A percentile compares a stretch with the other conserved stretches of the same genome.
These are phyloP conservation scores for Chlorella variabilis DNA, from an alignment of 163 green algal species.

Conservation along the genomic window DNA sequence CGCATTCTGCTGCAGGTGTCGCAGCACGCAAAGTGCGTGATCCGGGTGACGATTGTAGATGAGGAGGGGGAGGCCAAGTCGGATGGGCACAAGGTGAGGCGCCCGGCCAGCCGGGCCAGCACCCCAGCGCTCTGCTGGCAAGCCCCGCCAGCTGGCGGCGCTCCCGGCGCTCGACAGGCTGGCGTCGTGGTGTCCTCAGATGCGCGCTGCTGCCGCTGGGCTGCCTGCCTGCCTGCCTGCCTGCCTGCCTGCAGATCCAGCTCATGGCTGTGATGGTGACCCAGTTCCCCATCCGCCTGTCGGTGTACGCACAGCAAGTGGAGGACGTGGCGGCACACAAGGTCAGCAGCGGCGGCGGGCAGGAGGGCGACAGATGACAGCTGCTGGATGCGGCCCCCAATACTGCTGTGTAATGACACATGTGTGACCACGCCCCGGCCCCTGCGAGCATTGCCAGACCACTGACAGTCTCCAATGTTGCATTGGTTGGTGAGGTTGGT, in stretches of 20 bases:
- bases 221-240: neutral
- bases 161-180: too few species aligned
- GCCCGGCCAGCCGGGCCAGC: neutral
- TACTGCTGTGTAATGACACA: too few species aligned
- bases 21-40: constrained; percentile 12
- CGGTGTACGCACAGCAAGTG: constrained; percentile 29
- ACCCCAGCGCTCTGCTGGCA: too few species aligned
- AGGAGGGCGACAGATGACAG: neutral
- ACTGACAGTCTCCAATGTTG: too few species aligned
- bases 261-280: constrained; percentile 36
- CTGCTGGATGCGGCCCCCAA: too few species aligned
- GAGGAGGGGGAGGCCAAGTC: constrained; percentile 19
- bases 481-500: too few species aligned
- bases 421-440: too few species aligned
- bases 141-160: too few species aligned
- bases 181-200: too few species aligned
- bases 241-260: constrained; percentile 10
- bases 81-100: constrained; percentile 26
- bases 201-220: neutral
- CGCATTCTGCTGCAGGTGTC: constrained; percentile 33
- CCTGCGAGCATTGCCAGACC: too few species aligned
- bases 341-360: neutral
- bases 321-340: constrained; percentile 30
- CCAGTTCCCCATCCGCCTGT: constrained; percentile 34
- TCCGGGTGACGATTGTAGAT: constrained; percentile 14